A percentile compares a stretch with the other conserved stretches of the same genome.
Evolutionary conservation across 371 early-diverging fungal species (phyloP).

Genomic region (Gilbertella persicaria): DNA sequence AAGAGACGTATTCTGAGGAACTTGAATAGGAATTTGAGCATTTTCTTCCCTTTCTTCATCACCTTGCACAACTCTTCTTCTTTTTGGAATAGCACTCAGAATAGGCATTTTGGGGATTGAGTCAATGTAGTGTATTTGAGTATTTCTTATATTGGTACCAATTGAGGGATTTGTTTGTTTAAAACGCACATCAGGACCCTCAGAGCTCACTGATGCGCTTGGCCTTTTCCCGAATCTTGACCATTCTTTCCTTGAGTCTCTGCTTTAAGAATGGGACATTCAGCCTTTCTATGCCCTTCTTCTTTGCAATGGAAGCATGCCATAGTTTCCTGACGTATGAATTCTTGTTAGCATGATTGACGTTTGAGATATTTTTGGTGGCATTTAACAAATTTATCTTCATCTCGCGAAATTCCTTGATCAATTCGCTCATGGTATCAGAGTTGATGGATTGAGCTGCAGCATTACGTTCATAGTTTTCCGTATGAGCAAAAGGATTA

Average conservation of each 20-base stretch:
- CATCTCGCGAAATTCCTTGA: not conserved
- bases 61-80: not conserved
- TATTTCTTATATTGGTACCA: not conserved
- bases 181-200: not conserved
- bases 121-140: not conserved
- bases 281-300: not conserved
- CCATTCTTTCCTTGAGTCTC: not conserved
- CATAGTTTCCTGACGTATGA: not conserved
- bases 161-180: not conserved
- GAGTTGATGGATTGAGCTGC: not conserved
- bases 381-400: not conserved
- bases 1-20: not conserved
- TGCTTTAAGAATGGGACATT: not conserved
- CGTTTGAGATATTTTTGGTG: not conserved
- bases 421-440: not conserved
- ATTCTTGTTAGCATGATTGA: not conserved
- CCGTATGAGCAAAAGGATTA: not conserved
- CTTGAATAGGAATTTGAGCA: not conserved
- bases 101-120: not conserved
- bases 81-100: not conserved
- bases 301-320: not conserved
- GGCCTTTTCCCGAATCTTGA: slow-evolving; percentile 4
- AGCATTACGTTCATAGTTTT: not conserved
- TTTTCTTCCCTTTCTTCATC: not conserved
- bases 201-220: not conserved